Base-by-base conservation (phyloP, 2,329 filamentous ascomycete genomes). In the Massarina eburnea region DNA sequence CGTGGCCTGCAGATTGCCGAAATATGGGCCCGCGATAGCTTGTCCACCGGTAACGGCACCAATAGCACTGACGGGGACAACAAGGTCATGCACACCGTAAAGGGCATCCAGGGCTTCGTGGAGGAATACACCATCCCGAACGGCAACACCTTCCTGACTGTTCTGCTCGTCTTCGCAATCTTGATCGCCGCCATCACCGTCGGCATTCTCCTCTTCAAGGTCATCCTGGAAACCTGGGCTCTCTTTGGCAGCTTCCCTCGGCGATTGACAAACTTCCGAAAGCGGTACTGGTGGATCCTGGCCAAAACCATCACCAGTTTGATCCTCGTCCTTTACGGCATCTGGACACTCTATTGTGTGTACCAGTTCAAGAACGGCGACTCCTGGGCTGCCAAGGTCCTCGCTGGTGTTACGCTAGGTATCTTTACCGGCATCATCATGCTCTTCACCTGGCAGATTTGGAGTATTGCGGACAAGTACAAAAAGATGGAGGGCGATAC, bases 261-360 rank as follows among this genome's bases (percentile, higher is more conserved):
- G 64, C 80, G 81, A 27, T 80, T 97, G 46, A 76, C 83, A 14
- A 85, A 87, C 36, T 97, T 97, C 81, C 88, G 94, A 55, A 88
- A 95, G 74, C 89, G 95, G 70, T 97, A 97, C 77, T 97, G 94
- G 94, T 88, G 89, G 56, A 84, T 91, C 44, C 86, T 99, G 67
- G 89, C 86, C 36, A 89, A 92, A 50, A 87, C 91, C 14, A 88
- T 97, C 62, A 95, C 91, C 34, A 88, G 89, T 55, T 79, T 99
- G 70, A 91, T 99, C 58, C 79, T 97, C 49, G 76, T 97, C 15
- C 81, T 97, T 2, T 99, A 97, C 72, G 90, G 94, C 51, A 82
- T 96, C 50, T 97, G 94, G 94, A 89, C 91, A 1, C 76, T 97
- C 34, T 97, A 96, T 73, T 97, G 92, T 69, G 82, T 99, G 52